Evolutionary conservation across 192 early-diverging fungal genomes (phyloP).

Genomic region (Rhizophagus clarus): DNA sequence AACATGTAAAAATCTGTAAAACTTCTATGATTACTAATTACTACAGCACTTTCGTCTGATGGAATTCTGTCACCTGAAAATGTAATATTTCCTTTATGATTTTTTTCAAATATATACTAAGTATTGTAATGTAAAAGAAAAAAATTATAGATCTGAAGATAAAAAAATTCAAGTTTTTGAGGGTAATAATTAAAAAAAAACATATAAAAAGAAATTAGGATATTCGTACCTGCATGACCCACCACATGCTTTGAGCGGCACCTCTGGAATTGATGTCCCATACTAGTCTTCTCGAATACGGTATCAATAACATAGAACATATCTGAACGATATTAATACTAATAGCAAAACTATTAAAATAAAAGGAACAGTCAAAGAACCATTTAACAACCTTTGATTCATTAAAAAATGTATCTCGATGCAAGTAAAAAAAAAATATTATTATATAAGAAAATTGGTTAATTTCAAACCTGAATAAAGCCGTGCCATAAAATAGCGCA

Average conservation of each 20-base stretch:
- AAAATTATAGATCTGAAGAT: too few relatives aligned
- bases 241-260: conserved; percentile 52
- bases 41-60: conserved; percentile 51
- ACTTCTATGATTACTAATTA: conserved; percentile 58
- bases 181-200: neutral
- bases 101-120: conserved; percentile 32
- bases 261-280: conserved; percentile 55
- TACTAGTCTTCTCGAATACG: conserved; percentile 51
- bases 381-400: neutral
- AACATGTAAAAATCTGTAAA: conserved; percentile 63
- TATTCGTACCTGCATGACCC: conserved; percentile 52
- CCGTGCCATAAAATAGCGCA: conserved; percentile 44
- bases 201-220: neutral
- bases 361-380: neutral
- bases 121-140: neutral
- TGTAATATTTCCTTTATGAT: conserved; percentile 53
- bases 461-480: conserved; percentile 45
- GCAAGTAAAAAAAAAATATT: neutral
- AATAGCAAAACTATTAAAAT: conserved; percentile 40
- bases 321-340: conserved; percentile 52
- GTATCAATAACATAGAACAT: conserved; percentile 48
- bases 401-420: neutral
- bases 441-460: neutral
- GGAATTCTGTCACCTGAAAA: conserved; percentile 58
- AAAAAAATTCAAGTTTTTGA: neutral